These are phyloP conservation scores for Erysimum cheiranthoides DNA, from an alignment of 345 rosid genomes.

Conservation along the genomic window DNA sequence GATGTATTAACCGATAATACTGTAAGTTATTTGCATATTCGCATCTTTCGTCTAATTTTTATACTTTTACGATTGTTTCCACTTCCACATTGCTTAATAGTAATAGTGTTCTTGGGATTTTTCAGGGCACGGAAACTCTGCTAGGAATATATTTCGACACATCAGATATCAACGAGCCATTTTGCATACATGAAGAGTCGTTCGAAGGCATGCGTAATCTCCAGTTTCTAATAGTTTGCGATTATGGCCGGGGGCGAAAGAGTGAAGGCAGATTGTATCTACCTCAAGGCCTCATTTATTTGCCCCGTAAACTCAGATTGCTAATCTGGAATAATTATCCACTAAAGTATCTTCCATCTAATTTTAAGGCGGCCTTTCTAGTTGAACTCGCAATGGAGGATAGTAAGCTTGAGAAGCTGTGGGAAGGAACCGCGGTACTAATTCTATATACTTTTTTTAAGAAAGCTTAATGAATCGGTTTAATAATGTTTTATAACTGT, in stretches of 20 bases:
- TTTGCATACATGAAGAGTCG: background rate
- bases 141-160: background rate
- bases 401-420: constrained; percentile 23
- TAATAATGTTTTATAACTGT: background rate
- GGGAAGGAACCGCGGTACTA: constrained; percentile 31
- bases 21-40: background rate
- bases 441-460: background rate
- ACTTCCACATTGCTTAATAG: background rate
- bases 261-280: constrained; percentile 7
- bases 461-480: background rate
- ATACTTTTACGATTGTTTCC: background rate
- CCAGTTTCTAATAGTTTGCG: background rate
- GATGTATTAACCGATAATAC: background rate
- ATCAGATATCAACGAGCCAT: background rate
- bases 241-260: background rate
- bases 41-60: background rate
- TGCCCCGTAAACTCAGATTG: constrained; percentile 7
- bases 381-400: background rate
- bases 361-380: constrained; percentile 1
- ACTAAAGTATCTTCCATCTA: background rate
- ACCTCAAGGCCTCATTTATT: background rate
- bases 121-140: background rate
- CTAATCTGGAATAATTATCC: background rate
- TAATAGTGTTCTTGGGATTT: background rate
- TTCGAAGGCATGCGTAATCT: background rate